These are phyloP conservation scores for Pleurotus citrinopileatus DNA, from an alignment of 768 basidiomycete species.

Conservation along the genomic window DNA sequence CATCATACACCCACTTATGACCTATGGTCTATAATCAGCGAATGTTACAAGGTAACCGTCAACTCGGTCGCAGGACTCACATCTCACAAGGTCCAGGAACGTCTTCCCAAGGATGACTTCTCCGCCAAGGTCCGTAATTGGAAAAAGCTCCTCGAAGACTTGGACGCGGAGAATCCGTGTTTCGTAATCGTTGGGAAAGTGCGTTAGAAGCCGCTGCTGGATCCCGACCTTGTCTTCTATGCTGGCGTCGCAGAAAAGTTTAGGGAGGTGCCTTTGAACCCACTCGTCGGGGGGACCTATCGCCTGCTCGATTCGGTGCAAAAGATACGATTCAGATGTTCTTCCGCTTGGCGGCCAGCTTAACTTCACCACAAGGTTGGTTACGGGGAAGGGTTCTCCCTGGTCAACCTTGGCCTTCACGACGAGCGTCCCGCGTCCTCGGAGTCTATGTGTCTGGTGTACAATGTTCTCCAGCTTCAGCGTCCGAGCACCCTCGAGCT, in stretches of 20 bases:
- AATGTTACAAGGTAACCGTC: neutral
- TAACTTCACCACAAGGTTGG: neutral
- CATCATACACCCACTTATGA: neutral
- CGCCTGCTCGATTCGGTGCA: neutral
- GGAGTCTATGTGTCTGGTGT: neutral
- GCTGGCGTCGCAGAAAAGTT: neutral
- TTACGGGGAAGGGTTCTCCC: too few relatives aligned
- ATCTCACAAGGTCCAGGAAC: neutral
- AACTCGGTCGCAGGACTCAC: slow-evolving; percentile 1
- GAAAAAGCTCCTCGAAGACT: neutral
- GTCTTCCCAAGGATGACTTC: neutral
- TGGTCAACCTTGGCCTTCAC: neutral
- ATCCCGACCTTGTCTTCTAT: neutral
- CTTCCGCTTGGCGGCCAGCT: neutral
- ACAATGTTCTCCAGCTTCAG: neutral
- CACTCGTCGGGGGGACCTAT: neutral
- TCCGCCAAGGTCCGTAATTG: neutral
- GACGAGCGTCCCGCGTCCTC: slow-evolving; percentile 1
- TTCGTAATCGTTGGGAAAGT: neutral
- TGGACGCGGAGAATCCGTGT: neutral
- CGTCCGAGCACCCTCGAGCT: neutral
- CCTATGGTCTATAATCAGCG: neutral
- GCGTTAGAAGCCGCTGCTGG: neutral
- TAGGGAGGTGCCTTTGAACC: slow-evolving; percentile 1
- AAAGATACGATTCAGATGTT: neutral